Evolutionary conservation across 1,139 yeast species (phyloP).

Genomic region (Geotrichum phurueaensis): DNA sequence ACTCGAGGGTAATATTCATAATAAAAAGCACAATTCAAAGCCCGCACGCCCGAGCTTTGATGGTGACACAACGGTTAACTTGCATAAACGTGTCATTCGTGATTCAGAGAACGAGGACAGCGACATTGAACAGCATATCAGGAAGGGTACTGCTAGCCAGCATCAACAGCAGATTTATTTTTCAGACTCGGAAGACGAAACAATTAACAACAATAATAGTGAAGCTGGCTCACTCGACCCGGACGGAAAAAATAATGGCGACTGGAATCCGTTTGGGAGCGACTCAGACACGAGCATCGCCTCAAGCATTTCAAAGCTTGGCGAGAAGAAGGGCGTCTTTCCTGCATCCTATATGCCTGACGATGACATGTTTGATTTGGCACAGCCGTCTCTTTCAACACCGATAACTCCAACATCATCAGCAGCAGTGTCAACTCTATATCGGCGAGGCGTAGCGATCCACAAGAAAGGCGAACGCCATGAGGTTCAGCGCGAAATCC

Average conservation of each 20-base stretch:
- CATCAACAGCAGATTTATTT: constrained; percentile 3
- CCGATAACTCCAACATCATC: not conserved
- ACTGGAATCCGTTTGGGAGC: constrained; percentile 9
- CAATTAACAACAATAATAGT: not conserved
- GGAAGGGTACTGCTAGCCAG: not conserved
- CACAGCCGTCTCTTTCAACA: not conserved
- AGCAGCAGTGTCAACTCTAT: not conserved
- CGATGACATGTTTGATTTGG: not conserved
- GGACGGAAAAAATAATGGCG: not conserved
- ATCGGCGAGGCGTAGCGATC: constrained; percentile 5
- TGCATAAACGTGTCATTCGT: not conserved
- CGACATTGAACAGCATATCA: not conserved
- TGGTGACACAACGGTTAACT: not conserved
- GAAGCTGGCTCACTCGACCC: not conserved
- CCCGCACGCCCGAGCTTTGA: not conserved
- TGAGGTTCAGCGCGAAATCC: not conserved
- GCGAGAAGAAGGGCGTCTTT: constrained; percentile 2
- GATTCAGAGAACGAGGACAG: constrained; percentile 12
- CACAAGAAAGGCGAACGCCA: constrained; percentile 1
- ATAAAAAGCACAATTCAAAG: not conserved
- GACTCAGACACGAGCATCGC: not conserved
- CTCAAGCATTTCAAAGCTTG: not conserved
- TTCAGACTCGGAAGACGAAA: constrained; percentile 5
- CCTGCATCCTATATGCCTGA: constrained; percentile 9
- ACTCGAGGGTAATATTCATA: not conserved